A percentile compares a stretch with the other conserved stretches of the same genome.
phyloP scores from a whole-genome alignment of 495 filamentous ascomycete species.

The Talaromyces adpressus region DNA sequence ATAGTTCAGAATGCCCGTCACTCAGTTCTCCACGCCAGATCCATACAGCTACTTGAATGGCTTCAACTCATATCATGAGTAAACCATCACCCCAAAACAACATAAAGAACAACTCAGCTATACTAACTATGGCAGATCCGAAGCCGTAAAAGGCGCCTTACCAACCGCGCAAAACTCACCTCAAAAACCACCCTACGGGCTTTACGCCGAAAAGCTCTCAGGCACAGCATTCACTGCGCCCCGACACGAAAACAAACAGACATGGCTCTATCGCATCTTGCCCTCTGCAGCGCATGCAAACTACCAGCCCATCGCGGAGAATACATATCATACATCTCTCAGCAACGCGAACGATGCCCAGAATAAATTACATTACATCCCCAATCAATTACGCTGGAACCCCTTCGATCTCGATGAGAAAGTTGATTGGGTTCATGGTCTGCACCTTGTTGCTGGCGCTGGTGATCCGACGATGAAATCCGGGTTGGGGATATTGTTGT shows the following conservation, averaged over 20 bases:
- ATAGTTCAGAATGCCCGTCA: slow-evolving; percentile 43
- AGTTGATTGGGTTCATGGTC: slow-evolving; percentile 71
- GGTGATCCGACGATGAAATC: slow-evolving; percentile 77
- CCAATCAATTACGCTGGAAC: slow-evolving; percentile 88
- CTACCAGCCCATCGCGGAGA: slow-evolving; percentile 52
- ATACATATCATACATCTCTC: slow-evolving; percentile 47
- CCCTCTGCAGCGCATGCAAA: slow-evolving; percentile 75
- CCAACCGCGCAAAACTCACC: slow-evolving; percentile 76
- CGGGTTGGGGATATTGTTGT: slow-evolving; percentile 77
- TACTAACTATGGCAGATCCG: slow-evolving; percentile 24
- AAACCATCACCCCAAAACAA: slow-evolving; percentile 11
- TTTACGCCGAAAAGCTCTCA: slow-evolving; percentile 91
- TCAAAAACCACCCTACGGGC: slow-evolving; percentile 74
- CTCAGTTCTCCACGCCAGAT: slow-evolving; percentile 46
- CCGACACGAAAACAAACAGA: slow-evolving; percentile 78
- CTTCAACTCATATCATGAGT: slow-evolving; percentile 56
- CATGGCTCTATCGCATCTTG: slow-evolving; percentile 91
- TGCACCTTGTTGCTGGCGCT: slow-evolving; percentile 72
- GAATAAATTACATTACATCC: slow-evolving; percentile 55
- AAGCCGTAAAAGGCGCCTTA: slow-evolving; percentile 52
- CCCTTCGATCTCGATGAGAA: slow-evolving; percentile 72
- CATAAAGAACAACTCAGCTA: too few species aligned
- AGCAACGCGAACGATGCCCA: slow-evolving; percentile 34
- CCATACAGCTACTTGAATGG: slow-evolving; percentile 53
- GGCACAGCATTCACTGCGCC: slow-evolving; percentile 92